Evolutionary conservation across 805 yeast species (phyloP).

Genomic region (Teunomyces kruisii): DNA sequence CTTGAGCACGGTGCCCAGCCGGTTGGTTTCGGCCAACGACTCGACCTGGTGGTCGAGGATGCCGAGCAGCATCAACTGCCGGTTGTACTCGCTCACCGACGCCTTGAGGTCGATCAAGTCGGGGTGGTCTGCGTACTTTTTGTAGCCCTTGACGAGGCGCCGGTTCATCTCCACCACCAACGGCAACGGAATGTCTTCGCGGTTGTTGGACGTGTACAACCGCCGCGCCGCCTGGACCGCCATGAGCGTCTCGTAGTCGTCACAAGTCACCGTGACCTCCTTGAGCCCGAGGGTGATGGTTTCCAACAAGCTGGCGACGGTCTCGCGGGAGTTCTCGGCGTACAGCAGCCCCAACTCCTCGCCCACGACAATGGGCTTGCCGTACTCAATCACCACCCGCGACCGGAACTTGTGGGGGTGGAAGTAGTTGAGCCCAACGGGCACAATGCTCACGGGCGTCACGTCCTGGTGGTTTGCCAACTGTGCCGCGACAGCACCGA

Average conservation of each 20-base stretch:
- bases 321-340: slow-evolving; percentile 22
- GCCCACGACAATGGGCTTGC: slow-evolving; percentile 39
- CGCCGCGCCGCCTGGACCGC: slow-evolving; percentile 44
- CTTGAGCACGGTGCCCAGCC: slow-evolving; percentile 19
- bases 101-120: slow-evolving; percentile 31
- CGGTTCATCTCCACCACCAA: slow-evolving; percentile 44
- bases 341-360: slow-evolving; percentile 28
- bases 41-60: slow-evolving; percentile 44
- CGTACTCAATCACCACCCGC: slow-evolving; percentile 43
- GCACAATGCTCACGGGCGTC: slow-evolving; percentile 30
- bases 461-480: slow-evolving; percentile 18
- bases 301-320: slow-evolving; percentile 28
- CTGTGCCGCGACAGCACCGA: slow-evolving; percentile 37
- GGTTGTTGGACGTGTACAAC: slow-evolving; percentile 33
- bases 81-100: slow-evolving; percentile 34
- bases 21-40: slow-evolving; percentile 21
- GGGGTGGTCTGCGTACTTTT: slow-evolving; percentile 30
- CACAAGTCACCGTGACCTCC: slow-evolving; percentile 42
- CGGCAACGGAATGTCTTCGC: slow-evolving; percentile 39
- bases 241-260: slow-evolving; percentile 43
- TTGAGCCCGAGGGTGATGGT: slow-evolving; percentile 32
- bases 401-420: slow-evolving; percentile 42
- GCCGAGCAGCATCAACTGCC: slow-evolving; percentile 29
- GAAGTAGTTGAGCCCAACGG: slow-evolving; percentile 44
- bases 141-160: slow-evolving; percentile 37